Percentiles rank a stretch among this genome's conserved stretches.
phyloP scores from a whole-genome alignment of 768 basidiomycete species.

The Termitomyces sp. region DNA sequence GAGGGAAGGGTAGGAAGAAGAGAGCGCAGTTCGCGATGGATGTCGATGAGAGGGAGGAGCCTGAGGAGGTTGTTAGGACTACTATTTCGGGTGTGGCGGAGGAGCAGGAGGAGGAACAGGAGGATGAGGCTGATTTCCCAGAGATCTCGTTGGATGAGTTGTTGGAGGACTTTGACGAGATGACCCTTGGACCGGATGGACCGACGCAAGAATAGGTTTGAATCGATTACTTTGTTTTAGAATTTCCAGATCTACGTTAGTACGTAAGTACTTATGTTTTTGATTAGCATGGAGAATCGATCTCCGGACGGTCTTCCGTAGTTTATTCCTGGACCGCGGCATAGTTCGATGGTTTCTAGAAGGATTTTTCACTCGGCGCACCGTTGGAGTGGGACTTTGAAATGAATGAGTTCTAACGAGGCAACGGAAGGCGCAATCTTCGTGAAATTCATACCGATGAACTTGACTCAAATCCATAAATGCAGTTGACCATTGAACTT shows the following conservation, averaged over 20 bases:
- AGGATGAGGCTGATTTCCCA: constrained; percentile 85
- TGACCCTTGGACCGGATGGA: constrained; percentile 62
- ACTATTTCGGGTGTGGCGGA: constrained; percentile 18
- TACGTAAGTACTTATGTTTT: neutral
- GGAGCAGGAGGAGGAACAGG: constrained; percentile 40
- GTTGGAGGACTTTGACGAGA: constrained; percentile 88
- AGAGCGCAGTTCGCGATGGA: constrained; percentile 60
- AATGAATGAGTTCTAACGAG: too few relatives aligned
- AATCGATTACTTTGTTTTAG: neutral
- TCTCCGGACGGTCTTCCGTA: too few relatives aligned
- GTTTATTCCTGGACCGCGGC: too few relatives aligned
- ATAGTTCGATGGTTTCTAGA: too few relatives aligned
- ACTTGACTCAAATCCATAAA: too few relatives aligned
- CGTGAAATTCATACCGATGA: too few relatives aligned
- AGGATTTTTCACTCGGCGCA: too few relatives aligned
- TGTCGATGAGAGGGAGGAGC: constrained; percentile 46
- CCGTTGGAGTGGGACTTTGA: too few relatives aligned
- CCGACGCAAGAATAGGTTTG: constrained; percentile 3
- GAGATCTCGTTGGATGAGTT: constrained; percentile 82
- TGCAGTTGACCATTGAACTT: too few relatives aligned
- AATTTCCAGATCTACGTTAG: too few relatives aligned
- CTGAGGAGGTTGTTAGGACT: constrained; percentile 18
- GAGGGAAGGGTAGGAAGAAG: constrained; percentile 29
- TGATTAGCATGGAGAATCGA: neutral
- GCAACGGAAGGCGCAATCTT: too few relatives aligned